Evolutionary conservation across 2,329 filamentous ascomycete genomes (phyloP), one percentile per base, ranked within the genome.

Genomic region (Zelopaecilomyces penicillatus): DNA sequence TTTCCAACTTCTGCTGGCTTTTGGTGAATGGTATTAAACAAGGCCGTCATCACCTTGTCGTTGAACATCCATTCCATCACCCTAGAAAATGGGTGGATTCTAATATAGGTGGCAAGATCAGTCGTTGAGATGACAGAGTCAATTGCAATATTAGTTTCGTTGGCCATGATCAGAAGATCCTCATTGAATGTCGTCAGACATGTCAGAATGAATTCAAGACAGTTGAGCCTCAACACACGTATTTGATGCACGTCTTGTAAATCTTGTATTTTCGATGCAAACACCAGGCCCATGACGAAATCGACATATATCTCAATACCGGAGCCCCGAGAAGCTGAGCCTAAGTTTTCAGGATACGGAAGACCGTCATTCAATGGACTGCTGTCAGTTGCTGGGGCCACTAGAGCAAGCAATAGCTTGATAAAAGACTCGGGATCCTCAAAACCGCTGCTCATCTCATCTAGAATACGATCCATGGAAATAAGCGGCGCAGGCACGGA

Each of bases 51-150:
- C 26, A 96, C 87, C 52, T 85, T 87, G 57, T 94, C 87, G 59
- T 95, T 96, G 65, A 95, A 95, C 65, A 98, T 79, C 89, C 93
- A 97, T 60, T 98, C 93, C 86, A 97, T 96, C 11, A 95, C 83
- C 47, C 94, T 81, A 3, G 87, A 82, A 58, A 97, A 98, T 0
- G 94, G 91, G 65, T 98, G 94, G 43, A 95, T 76, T 27, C 82
- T 80, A 47, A 93, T 81, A 60, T 98, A 99, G 5, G 78, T 76
- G 41, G 82, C 79, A 4, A 97, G 71, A 45, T 86, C 85, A 3
- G 83, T 84, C 4, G 87, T 76, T 36, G 76, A 76, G 52, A 95
- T 87, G 11, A 85, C 78, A 7, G 76, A 68, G 60, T 96, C 89
- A 11, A 95, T 81, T 28, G 78, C 71, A 30, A 94, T 73, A 48